Evolutionary conservation across 1,284 basidiomycete species (phyloP).

Genomic region (Sanguinoderma infundibulare): DNA sequence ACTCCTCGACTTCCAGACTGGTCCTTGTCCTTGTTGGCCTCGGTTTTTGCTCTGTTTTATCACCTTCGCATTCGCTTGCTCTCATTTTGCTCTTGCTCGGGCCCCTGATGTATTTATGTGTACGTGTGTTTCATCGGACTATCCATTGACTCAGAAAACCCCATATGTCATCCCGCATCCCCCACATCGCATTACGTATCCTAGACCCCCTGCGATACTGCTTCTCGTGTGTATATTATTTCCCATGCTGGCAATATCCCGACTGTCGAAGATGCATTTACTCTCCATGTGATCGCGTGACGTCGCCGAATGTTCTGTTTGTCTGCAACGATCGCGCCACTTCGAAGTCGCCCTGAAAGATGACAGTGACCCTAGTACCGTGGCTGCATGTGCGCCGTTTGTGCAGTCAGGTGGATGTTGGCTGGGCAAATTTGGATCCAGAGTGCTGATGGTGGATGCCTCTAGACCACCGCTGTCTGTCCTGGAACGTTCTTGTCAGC

Average conservation of each 20-base stretch:
- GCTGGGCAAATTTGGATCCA: background rate
- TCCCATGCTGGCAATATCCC: background rate
- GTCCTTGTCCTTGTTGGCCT: conserved; percentile 17
- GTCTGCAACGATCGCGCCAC: background rate
- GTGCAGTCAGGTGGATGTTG: background rate
- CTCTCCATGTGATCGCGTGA: background rate
- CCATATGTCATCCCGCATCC: conserved; percentile 3
- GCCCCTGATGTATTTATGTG: conserved; percentile 27
- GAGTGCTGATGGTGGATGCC: background rate
- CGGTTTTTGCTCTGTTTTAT: conserved; percentile 23
- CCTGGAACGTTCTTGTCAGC: background rate
- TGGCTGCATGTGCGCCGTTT: background rate
- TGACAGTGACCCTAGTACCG: too few species aligned
- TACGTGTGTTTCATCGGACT: conserved; percentile 16
- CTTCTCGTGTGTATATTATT: conserved; percentile 4
- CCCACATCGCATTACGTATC: conserved; percentile 6
- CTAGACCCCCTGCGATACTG: conserved; percentile 2
- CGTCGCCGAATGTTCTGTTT: background rate
- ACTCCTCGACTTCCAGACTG: conserved; percentile 16
- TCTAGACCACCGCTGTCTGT: background rate
- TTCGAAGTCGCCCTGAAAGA: background rate
- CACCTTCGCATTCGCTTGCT: conserved; percentile 25
- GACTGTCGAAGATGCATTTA: background rate
- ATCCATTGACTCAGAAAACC: conserved; percentile 9
- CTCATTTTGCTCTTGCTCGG: conserved; percentile 9